A percentile compares a stretch with the other conserved stretches of the same genome.
Conservation (phyloP, 2,329 filamentous ascomycete species). For the Kalmusia sp. region DNA sequence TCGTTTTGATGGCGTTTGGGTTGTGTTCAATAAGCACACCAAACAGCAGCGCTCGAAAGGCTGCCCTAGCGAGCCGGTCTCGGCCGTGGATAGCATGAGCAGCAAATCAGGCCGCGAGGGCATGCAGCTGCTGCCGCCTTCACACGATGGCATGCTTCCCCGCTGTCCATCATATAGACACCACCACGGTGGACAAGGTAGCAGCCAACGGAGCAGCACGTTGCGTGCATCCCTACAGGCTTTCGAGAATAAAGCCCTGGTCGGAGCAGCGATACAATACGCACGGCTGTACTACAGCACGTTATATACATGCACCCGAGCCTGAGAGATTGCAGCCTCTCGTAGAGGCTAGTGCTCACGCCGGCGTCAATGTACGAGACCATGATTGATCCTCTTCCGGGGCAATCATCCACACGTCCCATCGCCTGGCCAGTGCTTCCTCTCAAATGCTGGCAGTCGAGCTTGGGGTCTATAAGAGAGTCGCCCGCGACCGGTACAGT, state of each 20-base stretch:
- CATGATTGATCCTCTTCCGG: conserved; percentile 28
- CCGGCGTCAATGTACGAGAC: conserved; percentile 37
- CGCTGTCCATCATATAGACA: conserved; percentile 32
- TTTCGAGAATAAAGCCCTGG: conserved; percentile 18
- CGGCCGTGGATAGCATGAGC: conserved; percentile 23
- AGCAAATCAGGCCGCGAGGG: conserved; percentile 27
- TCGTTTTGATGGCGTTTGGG: conserved; percentile 37
- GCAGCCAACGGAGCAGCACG: conserved; percentile 33
- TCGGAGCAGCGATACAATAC: conserved; percentile 28
- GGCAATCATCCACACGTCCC: conserved; percentile 36
- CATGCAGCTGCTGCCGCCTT: conserved; percentile 32
- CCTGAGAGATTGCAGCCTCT: conserved; percentile 35
- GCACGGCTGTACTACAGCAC: conserved; percentile 25
- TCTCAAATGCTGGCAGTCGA: conserved; percentile 34
- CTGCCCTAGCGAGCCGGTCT: conserved; percentile 28
- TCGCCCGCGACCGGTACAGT: conserved; percentile 33
- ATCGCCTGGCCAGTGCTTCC: conserved; percentile 35
- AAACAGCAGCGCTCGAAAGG: conserved; percentile 27
- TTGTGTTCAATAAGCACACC: conserved; percentile 31
- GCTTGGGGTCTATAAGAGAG: conserved; percentile 37
- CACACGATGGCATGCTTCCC: conserved; percentile 31
- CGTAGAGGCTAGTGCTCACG: conserved; percentile 40
- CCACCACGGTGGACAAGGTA: conserved; percentile 23
- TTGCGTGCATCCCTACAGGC: conserved; percentile 10
- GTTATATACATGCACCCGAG: conserved; percentile 27